phyloP scores from a whole-genome alignment of 768 basidiomycete species.

The Tulasnella sp. region DNA sequence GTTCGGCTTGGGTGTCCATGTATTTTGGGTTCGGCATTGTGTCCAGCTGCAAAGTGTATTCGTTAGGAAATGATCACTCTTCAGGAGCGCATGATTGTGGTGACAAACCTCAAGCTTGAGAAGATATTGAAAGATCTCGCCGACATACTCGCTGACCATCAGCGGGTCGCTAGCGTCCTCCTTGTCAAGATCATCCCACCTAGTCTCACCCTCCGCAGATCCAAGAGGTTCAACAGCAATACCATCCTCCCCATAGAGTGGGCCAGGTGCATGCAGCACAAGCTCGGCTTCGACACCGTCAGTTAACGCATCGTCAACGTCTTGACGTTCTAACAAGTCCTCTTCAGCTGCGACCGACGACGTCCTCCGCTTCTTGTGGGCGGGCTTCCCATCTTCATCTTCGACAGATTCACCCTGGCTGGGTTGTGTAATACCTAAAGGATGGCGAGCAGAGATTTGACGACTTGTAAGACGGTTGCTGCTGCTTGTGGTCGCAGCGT shows the following conservation, averaged over 20 bases:
- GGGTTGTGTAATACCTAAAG: neutral
- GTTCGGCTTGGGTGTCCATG: slow-evolving; percentile 71
- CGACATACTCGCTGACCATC: slow-evolving; percentile 96
- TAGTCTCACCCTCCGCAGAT: slow-evolving; percentile 38
- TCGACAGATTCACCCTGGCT: slow-evolving; percentile 33
- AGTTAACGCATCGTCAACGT: neutral
- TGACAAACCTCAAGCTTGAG: slow-evolving; percentile 64
- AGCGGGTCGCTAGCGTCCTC: slow-evolving; percentile 89
- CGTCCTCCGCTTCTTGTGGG: slow-evolving; percentile 64
- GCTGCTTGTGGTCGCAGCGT: slow-evolving; percentile 5
- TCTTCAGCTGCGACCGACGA: slow-evolving; percentile 50
- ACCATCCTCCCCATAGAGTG: slow-evolving; percentile 28
- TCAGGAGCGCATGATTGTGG: neutral
- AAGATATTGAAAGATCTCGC: slow-evolving; percentile 88
- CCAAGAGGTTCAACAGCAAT: slow-evolving; percentile 21
- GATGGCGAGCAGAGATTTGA: neutral
- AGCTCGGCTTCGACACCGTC: neutral
- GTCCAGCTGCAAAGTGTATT: slow-evolving; percentile 36
- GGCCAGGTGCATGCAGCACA: slow-evolving; percentile 22
- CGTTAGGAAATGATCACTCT: neutral
- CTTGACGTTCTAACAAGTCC: slow-evolving; percentile 22
- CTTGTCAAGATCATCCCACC: slow-evolving; percentile 89
- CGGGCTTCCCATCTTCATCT: slow-evolving; percentile 46
- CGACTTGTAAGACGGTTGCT: neutral
- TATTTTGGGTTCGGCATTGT: slow-evolving; percentile 80